Conservation (phyloP, 2,329 filamentous ascomycete genomes). For the Alternaria brassicicola region DNA sequence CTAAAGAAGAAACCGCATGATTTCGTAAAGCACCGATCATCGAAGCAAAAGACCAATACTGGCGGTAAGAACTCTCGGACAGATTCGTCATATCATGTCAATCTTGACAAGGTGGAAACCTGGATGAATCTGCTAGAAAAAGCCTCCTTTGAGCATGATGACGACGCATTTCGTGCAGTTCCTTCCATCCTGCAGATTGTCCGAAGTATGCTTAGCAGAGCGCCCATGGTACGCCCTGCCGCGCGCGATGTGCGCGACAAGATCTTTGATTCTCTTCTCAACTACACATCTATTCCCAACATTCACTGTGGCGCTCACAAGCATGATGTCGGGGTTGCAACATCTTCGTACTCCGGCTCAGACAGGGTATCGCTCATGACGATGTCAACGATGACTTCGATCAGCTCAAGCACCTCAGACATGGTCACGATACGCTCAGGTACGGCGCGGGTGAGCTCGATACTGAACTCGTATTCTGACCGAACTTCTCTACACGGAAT, state of each 20-base stretch:
- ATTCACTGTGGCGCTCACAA: constrained; percentile 46
- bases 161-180: constrained; percentile 49
- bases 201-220: constrained; percentile 51
- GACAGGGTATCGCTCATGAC: constrained; percentile 38
- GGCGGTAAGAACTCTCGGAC: constrained; percentile 60
- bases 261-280: constrained; percentile 40
- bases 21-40: constrained; percentile 69
- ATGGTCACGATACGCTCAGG: constrained; percentile 40
- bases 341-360: constrained; percentile 34
- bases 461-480: constrained; percentile 41
- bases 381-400: constrained; percentile 39
- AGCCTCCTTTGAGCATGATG: constrained; percentile 56
- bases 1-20: constrained; percentile 70
- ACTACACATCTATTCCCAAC: constrained; percentile 39
- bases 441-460: constrained; percentile 35
- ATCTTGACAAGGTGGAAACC: constrained; percentile 69
- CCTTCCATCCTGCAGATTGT: constrained; percentile 51
- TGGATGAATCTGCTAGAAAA: constrained; percentile 70
- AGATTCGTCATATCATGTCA: constrained; percentile 75
- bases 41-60: constrained; percentile 63
- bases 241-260: constrained; percentile 51
- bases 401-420: constrained; percentile 34
- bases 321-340: constrained; percentile 35
- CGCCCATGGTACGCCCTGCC: constrained; percentile 50
- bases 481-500: constrained; percentile 38